Conservation (phyloP, 148 eudicot species). For the Camellia lanceoleosa region DNA sequence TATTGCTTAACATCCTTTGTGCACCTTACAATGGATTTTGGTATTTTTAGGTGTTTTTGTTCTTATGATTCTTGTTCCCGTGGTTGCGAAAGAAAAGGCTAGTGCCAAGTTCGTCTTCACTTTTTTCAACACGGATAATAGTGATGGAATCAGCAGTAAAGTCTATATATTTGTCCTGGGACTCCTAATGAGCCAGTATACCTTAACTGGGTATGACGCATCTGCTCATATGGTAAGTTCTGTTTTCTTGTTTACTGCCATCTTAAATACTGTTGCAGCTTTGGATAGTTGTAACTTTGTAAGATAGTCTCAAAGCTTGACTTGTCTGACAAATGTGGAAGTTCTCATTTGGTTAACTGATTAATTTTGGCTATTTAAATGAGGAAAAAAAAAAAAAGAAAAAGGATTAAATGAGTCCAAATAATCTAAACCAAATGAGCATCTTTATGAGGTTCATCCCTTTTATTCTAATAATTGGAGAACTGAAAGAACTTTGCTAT, state of each 20-base stretch:
- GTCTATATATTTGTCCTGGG: constrained; percentile 85
- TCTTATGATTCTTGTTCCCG: constrained; percentile 85
- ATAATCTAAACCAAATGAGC: not conserved
- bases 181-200: constrained; percentile 95
- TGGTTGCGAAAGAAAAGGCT: constrained; percentile 71
- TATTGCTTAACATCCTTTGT: not conserved
- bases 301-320: constrained; percentile 3
- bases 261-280: not conserved
- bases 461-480: not conserved
- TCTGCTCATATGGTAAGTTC: constrained; percentile 90
- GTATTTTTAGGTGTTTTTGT: constrained; percentile 72
- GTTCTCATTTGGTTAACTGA: not conserved
- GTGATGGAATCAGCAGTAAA: constrained; percentile 54
- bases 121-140: constrained; percentile 78
- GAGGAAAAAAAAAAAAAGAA: too few species aligned
- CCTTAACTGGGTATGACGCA: constrained; percentile 87
- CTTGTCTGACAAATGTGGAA: not conserved
- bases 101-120: constrained; percentile 89
- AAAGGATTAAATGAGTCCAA: not conserved
- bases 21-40: constrained; percentile 7
- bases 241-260: not conserved
- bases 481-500: not conserved
- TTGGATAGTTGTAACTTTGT: not conserved
- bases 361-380: too few species aligned
- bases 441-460: not conserved